A percentile compares a stretch with the other conserved stretches of the same genome.
phyloP scores from a whole-genome alignment of 2,329 filamentous ascomycete genomes.

The Plenodomus biglobosus region DNA sequence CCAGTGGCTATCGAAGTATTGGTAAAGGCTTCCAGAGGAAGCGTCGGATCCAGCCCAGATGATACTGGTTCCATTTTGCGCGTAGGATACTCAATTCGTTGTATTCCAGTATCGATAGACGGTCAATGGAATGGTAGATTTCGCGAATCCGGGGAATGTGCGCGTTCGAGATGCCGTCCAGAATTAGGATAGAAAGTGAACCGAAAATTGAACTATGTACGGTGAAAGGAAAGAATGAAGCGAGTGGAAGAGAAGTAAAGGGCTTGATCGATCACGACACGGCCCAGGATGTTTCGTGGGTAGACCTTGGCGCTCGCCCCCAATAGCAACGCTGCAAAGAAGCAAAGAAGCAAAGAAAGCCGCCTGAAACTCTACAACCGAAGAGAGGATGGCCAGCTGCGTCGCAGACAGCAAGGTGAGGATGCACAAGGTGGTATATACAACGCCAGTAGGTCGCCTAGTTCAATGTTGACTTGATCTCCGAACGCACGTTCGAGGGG shows the following conservation, averaged over 20 bases:
- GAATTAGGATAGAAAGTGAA: not conserved
- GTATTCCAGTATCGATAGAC: not conserved
- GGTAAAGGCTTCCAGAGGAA: conserved; percentile 40
- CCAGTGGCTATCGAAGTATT: conserved; percentile 67
- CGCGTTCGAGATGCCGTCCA: not conserved
- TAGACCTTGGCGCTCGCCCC: conserved; percentile 26
- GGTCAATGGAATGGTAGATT: not conserved
- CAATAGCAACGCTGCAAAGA: conserved; percentile 8
- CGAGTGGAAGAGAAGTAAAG: conserved; percentile 19
- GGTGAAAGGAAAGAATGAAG: conserved; percentile 27
- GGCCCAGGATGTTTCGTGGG: conserved; percentile 23
- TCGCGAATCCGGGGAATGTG: not conserved
- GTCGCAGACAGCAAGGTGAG: conserved; percentile 1
- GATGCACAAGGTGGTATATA: conserved; percentile 6
- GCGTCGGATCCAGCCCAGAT: conserved; percentile 33
- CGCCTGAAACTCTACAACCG: conserved; percentile 1
- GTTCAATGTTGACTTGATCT: not conserved
- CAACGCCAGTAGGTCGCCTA: not conserved
- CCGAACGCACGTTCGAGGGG: conserved; percentile 12
- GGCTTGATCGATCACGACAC: conserved; percentile 22
- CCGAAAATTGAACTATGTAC: conserved; percentile 4
- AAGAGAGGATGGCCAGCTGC: not conserved
- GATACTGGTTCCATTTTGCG: conserved; percentile 33
- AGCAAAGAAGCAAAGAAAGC: conserved; percentile 19
- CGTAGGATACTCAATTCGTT: conserved; percentile 4